Conservation (phyloP, 2,329 filamentous ascomycete genomes). For the Magnaporthiopsis rhizophila region DNA sequence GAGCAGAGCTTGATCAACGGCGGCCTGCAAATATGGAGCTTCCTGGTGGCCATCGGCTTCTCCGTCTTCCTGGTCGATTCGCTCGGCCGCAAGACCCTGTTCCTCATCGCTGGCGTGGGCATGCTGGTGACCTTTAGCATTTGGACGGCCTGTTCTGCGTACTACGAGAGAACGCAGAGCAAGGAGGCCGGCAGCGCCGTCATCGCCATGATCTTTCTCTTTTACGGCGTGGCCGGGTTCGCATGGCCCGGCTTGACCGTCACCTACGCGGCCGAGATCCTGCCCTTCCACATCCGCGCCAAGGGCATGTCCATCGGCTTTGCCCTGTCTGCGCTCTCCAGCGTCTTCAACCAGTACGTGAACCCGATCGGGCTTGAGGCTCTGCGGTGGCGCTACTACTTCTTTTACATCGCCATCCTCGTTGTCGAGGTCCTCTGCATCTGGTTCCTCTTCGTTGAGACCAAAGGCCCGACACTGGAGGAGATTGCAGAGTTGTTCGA, state of each 20-base stretch:
- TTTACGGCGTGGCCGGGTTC: constrained; percentile 28
- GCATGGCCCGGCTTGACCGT: constrained; percentile 32
- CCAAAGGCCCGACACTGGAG: constrained; percentile 12
- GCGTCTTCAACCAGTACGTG: constrained; percentile 31
- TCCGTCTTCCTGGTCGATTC: constrained; percentile 21
- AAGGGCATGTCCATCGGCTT: constrained; percentile 24
- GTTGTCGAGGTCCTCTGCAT: constrained; percentile 21
- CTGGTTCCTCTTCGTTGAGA: constrained; percentile 25
- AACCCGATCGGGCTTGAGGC: constrained; percentile 28
- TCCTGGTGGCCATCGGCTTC: constrained; percentile 16
- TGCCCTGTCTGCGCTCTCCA: constrained; percentile 15
- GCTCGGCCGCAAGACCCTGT: constrained; percentile 18
- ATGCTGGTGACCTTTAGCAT: constrained; percentile 20
- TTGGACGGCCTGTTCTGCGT: constrained; percentile 16
- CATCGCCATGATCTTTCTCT: constrained; percentile 26
- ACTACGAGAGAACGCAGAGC: constrained; percentile 12
- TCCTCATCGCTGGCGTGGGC: constrained; percentile 14
- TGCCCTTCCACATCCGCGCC: constrained; percentile 28
- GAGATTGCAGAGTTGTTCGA: constrained; percentile 13
- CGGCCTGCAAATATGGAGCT: constrained; percentile 20
- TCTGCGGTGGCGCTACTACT: constrained; percentile 30
- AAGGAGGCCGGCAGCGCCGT: constrained; percentile 17
- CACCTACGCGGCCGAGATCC: constrained; percentile 36
- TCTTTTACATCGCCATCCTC: constrained; percentile 25
- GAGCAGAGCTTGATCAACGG: constrained; percentile 11